These are phyloP conservation scores for Rhodotorula kratochvilovae DNA, from an alignment of 768 basidiomycete species.

Conservation along the genomic window DNA sequence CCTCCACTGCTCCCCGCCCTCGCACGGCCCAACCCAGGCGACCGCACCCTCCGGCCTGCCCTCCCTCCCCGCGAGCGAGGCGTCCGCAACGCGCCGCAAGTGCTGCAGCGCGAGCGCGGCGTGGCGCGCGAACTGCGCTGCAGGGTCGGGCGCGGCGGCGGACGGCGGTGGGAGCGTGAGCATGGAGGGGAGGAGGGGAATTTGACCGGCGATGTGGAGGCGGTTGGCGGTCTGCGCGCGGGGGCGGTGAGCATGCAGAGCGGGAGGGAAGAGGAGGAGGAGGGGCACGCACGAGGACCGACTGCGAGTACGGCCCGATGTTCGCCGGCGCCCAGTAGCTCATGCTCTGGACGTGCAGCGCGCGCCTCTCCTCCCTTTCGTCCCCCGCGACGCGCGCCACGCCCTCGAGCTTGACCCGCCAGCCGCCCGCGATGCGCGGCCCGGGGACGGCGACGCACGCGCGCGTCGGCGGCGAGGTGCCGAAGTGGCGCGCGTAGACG, in stretches of 20 bases:
- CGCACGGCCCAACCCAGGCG: neutral
- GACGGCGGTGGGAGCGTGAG: conserved; percentile 62
- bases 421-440: conserved; percentile 48
- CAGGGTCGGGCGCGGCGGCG: conserved; percentile 47
- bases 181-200: conserved; percentile 74
- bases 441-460: conserved; percentile 86
- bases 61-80: conserved; percentile 47
- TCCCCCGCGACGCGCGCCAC: conserved; percentile 57
- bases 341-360: conserved; percentile 87
- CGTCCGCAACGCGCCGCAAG: conserved; percentile 61
- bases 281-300: conserved; percentile 61
- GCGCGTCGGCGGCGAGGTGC: conserved; percentile 82
- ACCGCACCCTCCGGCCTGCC: conserved; percentile 17
- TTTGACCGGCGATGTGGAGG: conserved; percentile 91
- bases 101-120: conserved; percentile 76
- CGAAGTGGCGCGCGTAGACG: conserved; percentile 76
- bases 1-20: neutral
- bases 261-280: neutral
- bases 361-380: conserved; percentile 51
- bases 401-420: conserved; percentile 68
- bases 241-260: neutral
- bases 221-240: conserved; percentile 55
- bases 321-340: conserved; percentile 99
- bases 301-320: conserved; percentile 97
- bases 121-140: conserved; percentile 57